Conservation (phyloP, 2,329 filamentous ascomycete species). For the Leptodontidium sp. region DNA sequence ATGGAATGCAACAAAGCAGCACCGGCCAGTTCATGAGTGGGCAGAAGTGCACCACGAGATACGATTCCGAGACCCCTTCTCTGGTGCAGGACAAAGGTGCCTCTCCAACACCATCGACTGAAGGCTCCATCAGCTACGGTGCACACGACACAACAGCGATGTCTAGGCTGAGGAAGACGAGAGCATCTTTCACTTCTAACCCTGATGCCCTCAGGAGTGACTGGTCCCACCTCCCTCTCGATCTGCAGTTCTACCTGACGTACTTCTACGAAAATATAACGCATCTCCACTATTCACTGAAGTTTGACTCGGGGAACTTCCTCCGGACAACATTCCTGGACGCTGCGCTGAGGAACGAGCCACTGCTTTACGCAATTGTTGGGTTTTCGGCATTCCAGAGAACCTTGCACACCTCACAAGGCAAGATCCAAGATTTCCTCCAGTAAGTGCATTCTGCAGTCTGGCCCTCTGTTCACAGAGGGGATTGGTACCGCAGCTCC, state of each 20-base stretch:
- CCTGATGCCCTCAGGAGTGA: constrained; percentile 48
- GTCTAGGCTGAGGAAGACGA: constrained; percentile 29
- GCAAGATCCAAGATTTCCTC: constrained; percentile 82
- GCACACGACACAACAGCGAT: constrained; percentile 32
- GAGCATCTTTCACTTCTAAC: constrained; percentile 42
- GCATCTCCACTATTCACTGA: constrained; percentile 83
- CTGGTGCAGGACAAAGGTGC: constrained; percentile 59
- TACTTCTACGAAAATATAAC: constrained; percentile 83
- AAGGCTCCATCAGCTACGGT: constrained; percentile 44
- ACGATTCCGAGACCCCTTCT: constrained; percentile 62
- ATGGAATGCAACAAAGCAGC: constrained; percentile 49
- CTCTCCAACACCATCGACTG: constrained; percentile 61
- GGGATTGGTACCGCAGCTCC: neutral
- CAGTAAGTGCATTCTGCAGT: constrained; percentile 56
- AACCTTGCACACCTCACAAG: constrained; percentile 73
- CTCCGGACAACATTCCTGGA: constrained; percentile 75
- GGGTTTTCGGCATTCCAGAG: constrained; percentile 90
- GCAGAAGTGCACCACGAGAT: constrained; percentile 51
- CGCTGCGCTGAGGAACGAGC: constrained; percentile 78
- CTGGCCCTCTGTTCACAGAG: neutral
- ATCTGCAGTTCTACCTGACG: constrained; percentile 79
- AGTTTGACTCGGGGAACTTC: constrained; percentile 75
- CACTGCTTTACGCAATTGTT: constrained; percentile 85
- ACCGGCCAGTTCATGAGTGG: constrained; percentile 51
- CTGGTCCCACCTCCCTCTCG: constrained; percentile 68